phyloP scores from a whole-genome alignment of 192 early-diverging fungal genomes.

The Martensiomyces pterosporus region DNA sequence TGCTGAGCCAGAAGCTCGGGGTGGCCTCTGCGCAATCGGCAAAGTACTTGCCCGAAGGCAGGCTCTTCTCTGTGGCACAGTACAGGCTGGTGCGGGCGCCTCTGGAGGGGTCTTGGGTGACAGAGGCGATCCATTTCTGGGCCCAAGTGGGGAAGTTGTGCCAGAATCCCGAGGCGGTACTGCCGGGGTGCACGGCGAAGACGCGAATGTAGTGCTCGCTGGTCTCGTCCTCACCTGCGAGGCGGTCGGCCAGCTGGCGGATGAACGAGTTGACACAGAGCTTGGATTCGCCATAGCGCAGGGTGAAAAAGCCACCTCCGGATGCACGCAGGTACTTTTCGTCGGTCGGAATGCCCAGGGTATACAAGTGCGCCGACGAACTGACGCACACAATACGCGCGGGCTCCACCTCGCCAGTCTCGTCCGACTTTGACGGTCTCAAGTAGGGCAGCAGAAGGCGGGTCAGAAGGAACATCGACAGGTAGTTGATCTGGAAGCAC shows the following conservation, averaged over 20 bases:
- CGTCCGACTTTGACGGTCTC: not conserved
- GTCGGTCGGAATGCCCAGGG: constrained; percentile 44
- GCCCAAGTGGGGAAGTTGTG: constrained; percentile 30
- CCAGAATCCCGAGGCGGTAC: constrained; percentile 44
- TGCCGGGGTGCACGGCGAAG: constrained; percentile 43
- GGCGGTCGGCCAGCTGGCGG: constrained; percentile 16
- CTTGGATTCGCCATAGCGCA: constrained; percentile 47
- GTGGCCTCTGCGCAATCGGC: constrained; percentile 32
- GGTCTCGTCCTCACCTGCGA: constrained; percentile 10
- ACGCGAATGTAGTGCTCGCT: no score
- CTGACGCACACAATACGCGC: constrained; percentile 45
- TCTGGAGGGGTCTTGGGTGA: constrained; percentile 32
- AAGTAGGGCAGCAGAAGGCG: constrained; percentile 34
- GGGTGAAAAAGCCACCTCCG: constrained; percentile 41
- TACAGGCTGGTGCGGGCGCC: constrained; percentile 43
- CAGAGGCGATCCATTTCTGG: constrained; percentile 32
- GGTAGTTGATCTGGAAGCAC: constrained; percentile 50
- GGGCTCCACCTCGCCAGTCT: constrained; percentile 1
- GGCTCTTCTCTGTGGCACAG: constrained; percentile 32
- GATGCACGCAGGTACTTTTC: constrained; percentile 25
- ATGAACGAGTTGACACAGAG: constrained; percentile 45
- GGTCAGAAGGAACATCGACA: constrained; percentile 48
- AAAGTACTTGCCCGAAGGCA: constrained; percentile 39
- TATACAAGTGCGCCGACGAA: constrained; percentile 36
- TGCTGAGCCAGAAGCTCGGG: constrained; percentile 31